phyloP scores from a whole-genome alignment of 768 basidiomycete species.

The Porphyrellus cyaneotinctus region DNA sequence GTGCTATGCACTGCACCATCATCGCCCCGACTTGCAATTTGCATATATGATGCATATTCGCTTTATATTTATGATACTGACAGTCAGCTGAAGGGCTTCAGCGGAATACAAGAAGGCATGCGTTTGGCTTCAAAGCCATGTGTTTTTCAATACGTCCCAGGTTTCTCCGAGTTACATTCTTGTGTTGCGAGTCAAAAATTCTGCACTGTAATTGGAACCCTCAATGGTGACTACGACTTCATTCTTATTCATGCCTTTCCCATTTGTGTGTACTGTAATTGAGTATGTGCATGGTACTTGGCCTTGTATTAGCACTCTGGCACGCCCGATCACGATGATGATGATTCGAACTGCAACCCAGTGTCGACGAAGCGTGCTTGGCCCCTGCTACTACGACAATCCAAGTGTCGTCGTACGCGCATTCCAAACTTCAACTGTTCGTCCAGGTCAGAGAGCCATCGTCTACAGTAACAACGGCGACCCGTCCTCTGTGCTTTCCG shows the following conservation, averaged over 20 bases:
- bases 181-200: too few species aligned
- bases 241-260: not conserved
- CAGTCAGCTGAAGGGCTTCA: too few species aligned
- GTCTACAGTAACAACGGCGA: slow-evolving; percentile 60
- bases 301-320: too few species aligned
- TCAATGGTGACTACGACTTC: too few species aligned
- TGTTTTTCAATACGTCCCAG: too few species aligned
- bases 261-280: not conserved
- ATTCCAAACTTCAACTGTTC: slow-evolving; percentile 32
- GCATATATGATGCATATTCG: slow-evolving; percentile 15
- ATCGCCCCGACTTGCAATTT: slow-evolving; percentile 1
- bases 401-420: slow-evolving; percentile 8
- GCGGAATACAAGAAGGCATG: too few species aligned
- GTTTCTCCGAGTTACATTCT: too few species aligned
- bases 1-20: slow-evolving; percentile 3
- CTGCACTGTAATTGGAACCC: too few species aligned
- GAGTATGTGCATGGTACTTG: too few species aligned
- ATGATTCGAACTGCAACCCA: slow-evolving; percentile 1
- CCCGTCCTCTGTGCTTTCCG: slow-evolving; percentile 56
- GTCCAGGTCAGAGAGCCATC: slow-evolving; percentile 52
- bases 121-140: too few species aligned
- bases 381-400: not conserved
- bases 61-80: slow-evolving; percentile 16
- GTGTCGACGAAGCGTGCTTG: not conserved
- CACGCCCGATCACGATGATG: too few species aligned